Percentiles rank a stretch among this genome's conserved stretches.
These are phyloP conservation scores for Beauveria sp. DNA, from an alignment of 2,329 filamentous ascomycete species.

Conservation along the genomic window DNA sequence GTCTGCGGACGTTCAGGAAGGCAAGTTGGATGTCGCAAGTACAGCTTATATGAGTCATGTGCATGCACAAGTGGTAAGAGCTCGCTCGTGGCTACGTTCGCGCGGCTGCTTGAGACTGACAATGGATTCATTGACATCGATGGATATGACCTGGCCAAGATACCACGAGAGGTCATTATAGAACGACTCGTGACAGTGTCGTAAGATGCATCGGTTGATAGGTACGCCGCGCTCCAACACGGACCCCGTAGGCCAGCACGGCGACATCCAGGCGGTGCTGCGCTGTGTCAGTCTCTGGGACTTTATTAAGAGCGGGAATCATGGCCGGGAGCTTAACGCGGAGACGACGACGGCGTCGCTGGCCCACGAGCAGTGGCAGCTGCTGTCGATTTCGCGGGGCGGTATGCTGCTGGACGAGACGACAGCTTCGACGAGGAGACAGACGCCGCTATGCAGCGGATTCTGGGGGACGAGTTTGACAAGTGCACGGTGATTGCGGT, in stretches of 20 bases:
- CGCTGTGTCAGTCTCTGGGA: constrained; percentile 36
- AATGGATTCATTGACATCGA: constrained; percentile 37
- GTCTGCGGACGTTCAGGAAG: constrained; percentile 37
- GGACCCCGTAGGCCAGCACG: constrained; percentile 31
- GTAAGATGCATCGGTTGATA: constrained; percentile 42
- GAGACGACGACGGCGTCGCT: constrained; percentile 23
- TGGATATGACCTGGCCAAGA: constrained; percentile 26
- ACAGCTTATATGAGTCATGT: not conserved
- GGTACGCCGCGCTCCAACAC: constrained; percentile 42
- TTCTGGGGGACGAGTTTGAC: not conserved
- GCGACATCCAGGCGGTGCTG: constrained; percentile 37
- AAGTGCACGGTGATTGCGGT: constrained; percentile 6
- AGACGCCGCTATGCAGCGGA: not conserved
- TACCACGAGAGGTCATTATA: constrained; percentile 19
- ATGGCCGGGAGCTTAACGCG: constrained; percentile 24
- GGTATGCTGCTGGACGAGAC: constrained; percentile 27
- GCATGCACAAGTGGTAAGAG: constrained; percentile 23
- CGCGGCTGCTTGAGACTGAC: constrained; percentile 39
- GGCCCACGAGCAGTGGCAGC: constrained; percentile 37
- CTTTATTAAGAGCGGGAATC: constrained; percentile 28
- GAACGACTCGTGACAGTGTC: constrained; percentile 35
- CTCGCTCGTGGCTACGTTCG: constrained; percentile 33
- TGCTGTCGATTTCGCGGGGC: constrained; percentile 32
- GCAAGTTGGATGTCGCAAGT: constrained; percentile 11
- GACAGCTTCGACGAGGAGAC: constrained; percentile 5